phyloP scores from a whole-genome alignment of 2,329 filamentous ascomycete species.

The Pseudocercospora fijiensis region DNA sequence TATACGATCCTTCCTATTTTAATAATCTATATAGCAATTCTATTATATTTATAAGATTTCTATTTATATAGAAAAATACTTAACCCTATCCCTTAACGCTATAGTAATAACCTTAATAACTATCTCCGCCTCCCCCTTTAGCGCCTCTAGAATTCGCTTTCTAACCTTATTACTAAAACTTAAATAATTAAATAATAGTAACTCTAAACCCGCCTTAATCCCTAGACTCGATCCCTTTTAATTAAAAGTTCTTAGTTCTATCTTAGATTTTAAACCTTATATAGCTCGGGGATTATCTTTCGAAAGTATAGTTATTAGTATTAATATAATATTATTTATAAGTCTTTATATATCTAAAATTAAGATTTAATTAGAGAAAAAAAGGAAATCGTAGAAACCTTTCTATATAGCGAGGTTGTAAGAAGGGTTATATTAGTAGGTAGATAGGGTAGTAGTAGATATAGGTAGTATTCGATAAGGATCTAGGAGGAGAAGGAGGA shows the following conservation, averaged over 20 bases:
- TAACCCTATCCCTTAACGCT: constrained; percentile 9
- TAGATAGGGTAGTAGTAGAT: no score
- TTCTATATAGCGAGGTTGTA: constrained; percentile 23
- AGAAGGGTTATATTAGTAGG: no score
- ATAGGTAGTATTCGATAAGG: no score
- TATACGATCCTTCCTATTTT: no score
- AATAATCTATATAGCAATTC: no score
- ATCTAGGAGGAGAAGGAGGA: no score
- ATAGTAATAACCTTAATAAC: constrained; percentile 16
- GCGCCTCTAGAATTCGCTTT: not conserved
- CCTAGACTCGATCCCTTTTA: not conserved
- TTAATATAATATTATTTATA: constrained; percentile 26
- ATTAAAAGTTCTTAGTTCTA: constrained; percentile 6
- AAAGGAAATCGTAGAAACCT: constrained; percentile 22
- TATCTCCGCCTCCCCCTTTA: constrained; percentile 2
- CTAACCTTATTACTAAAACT: constrained; percentile 14
- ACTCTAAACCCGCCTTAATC: constrained; percentile 9
- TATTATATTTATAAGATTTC: no score
- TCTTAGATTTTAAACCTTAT: constrained; percentile 8
- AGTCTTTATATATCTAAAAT: constrained; percentile 14
- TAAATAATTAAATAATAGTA: constrained; percentile 12
- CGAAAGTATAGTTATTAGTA: constrained; percentile 15
- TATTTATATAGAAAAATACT: constrained; percentile 9
- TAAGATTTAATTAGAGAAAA: constrained; percentile 13
- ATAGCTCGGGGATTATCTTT: constrained; percentile 20